phyloP scores from a whole-genome alignment of 2,329 filamentous ascomycete species.

The Aspergillus puulaauensis region DNA sequence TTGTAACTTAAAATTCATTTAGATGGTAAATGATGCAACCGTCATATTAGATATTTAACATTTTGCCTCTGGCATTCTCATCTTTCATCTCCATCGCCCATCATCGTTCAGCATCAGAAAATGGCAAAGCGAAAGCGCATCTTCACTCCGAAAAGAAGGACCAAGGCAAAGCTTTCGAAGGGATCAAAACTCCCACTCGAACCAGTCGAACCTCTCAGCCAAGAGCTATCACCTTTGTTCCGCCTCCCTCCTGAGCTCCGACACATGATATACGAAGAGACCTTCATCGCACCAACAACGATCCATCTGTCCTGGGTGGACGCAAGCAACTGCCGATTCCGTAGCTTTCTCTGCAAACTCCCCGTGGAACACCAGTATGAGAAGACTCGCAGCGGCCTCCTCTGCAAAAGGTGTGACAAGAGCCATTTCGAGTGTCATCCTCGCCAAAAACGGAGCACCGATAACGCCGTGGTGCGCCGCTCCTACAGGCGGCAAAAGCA shows the following conservation, averaged over 20 bases:
- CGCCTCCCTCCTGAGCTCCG: slow-evolving; percentile 2
- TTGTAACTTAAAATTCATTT: no score
- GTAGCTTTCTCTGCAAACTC: slow-evolving; percentile 1
- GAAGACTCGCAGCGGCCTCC: not conserved
- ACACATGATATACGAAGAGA: not conserved
- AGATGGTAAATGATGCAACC: no score
- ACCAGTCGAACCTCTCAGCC: not conserved
- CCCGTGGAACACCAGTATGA: not conserved
- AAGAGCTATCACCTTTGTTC: not conserved
- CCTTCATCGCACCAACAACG: not conserved
- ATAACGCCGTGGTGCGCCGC: no score
- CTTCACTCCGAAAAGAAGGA: no score
- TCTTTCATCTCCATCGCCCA: no score
- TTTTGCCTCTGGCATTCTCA: no score
- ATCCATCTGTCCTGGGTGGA: slow-evolving; percentile 3
- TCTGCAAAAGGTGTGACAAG: not conserved
- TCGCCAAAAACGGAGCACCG: not conserved
- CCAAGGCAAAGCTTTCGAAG: no score
- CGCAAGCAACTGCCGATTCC: not conserved
- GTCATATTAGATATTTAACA: no score
- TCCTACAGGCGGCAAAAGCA: no score
- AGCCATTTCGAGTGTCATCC: not conserved
- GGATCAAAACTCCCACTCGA: no score
- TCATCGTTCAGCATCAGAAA: no score
- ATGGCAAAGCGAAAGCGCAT: no score